A percentile compares a stretch with the other conserved stretches of the same genome.
phyloP scores from a whole-genome alignment of 768 basidiomycete genomes.

The Hygrocybe punicea region DNA sequence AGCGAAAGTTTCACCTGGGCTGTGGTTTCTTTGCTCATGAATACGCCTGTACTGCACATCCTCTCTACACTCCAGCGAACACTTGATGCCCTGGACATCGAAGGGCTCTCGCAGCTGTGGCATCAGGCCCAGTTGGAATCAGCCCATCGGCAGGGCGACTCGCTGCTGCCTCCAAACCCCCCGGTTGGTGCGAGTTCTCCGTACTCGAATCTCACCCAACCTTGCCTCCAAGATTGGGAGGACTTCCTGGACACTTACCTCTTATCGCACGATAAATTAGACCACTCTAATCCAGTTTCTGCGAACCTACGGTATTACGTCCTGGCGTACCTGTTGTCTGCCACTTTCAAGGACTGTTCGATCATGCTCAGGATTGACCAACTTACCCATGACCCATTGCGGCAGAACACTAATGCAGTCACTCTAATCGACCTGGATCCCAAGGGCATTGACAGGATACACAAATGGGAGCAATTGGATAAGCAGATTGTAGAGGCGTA shows the following conservation, averaged over 20 bases:
- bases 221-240: slow-evolving; percentile 62
- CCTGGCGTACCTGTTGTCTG: slow-evolving; percentile 79
- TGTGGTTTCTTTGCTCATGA: slow-evolving; percentile 47
- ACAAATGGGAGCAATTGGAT: slow-evolving; percentile 74
- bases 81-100: slow-evolving; percentile 82
- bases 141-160: background rate
- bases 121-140: slow-evolving; percentile 22
- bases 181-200: slow-evolving; percentile 15
- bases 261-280: slow-evolving; percentile 29
- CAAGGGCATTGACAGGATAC: slow-evolving; percentile 64
- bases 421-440: slow-evolving; percentile 85
- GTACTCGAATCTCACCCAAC: slow-evolving; percentile 41
- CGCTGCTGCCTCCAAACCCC: slow-evolving; percentile 13
- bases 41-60: slow-evolving; percentile 50
- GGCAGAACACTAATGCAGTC: slow-evolving; percentile 29
- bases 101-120: slow-evolving; percentile 62
- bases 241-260: slow-evolving; percentile 57
- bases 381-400: slow-evolving; percentile 20
- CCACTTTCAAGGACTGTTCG: slow-evolving; percentile 97
- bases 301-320: slow-evolving; percentile 58
- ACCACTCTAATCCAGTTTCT: slow-evolving; percentile 39
- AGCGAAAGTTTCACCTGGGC: slow-evolving; percentile 51
- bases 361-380: slow-evolving; percentile 37
- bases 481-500: slow-evolving; percentile 56
- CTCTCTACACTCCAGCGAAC: slow-evolving; percentile 65